Evolutionary conservation across 2,329 filamentous ascomycete genomes (phyloP).

Genomic region (Cercospora janseana): DNA sequence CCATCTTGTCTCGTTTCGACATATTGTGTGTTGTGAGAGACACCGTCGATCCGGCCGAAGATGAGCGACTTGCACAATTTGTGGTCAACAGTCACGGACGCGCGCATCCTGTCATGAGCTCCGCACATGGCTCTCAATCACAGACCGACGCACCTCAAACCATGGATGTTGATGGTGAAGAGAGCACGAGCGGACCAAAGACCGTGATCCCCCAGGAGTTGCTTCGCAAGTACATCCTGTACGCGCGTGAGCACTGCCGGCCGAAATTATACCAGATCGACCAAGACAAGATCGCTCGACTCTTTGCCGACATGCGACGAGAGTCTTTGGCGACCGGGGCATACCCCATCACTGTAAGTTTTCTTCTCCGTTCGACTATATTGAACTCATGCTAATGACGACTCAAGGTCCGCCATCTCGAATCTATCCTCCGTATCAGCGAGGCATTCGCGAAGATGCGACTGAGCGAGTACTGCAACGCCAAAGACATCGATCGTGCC

Average conservation of each 20-base stretch:
- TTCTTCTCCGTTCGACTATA: background rate
- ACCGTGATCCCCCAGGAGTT: slow-evolving; percentile 87
- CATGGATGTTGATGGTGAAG: slow-evolving; percentile 59
- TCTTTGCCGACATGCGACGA: slow-evolving; percentile 94
- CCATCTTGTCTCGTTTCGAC: slow-evolving; percentile 96
- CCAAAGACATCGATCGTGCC: slow-evolving; percentile 89
- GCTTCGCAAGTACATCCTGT: slow-evolving; percentile 93
- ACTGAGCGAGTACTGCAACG: slow-evolving; percentile 88
- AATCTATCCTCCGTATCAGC: slow-evolving; percentile 93
- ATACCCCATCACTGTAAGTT: slow-evolving; percentile 91
- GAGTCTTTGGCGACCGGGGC: slow-evolving; percentile 91
- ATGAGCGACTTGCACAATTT: slow-evolving; percentile 89
- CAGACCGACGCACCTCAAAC: slow-evolving; percentile 50
- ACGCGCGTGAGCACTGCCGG: slow-evolving; percentile 81
- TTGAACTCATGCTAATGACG: slow-evolving; percentile 3
- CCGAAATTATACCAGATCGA: slow-evolving; percentile 98
- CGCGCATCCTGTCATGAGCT: slow-evolving; percentile 66
- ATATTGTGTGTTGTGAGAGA: slow-evolving; percentile 95
- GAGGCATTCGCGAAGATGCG: slow-evolving; percentile 98
- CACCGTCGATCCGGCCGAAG: slow-evolving; percentile 86
- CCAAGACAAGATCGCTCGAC: slow-evolving; percentile 88
- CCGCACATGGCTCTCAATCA: slow-evolving; percentile 34
- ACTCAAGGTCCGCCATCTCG: slow-evolving; percentile 83
- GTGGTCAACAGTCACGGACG: slow-evolving; percentile 92
- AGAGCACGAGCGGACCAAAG: slow-evolving; percentile 48